Conservation (phyloP, 768 basidiomycete species). For the Agaricus subrufescens region DNA sequence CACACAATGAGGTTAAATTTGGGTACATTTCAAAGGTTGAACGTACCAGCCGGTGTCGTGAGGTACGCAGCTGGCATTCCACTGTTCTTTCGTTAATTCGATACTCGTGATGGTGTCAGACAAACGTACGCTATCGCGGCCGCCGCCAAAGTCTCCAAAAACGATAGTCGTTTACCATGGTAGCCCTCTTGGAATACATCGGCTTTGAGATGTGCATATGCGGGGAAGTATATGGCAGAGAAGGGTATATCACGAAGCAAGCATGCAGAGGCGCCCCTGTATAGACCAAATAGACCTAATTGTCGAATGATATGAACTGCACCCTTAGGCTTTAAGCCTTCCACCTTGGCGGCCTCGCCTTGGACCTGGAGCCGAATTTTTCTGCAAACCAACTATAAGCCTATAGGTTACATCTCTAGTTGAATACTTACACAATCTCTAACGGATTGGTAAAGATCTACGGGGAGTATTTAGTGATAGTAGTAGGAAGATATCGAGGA, state of each 20-base stretch:
- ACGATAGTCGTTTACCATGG: constrained; percentile 88
- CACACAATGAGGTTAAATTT: neutral
- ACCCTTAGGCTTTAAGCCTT: constrained; percentile 77
- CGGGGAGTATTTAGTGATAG: constrained; percentile 12
- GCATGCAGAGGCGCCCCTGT: constrained; percentile 91
- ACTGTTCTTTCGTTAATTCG: constrained; percentile 40
- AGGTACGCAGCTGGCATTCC: constrained; percentile 98
- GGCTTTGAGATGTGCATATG: constrained; percentile 87
- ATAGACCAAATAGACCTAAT: constrained; percentile 87
- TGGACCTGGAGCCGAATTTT: constrained; percentile 95
- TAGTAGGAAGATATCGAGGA: neutral
- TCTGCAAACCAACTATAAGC: constrained; percentile 29
- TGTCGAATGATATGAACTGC: constrained; percentile 92
- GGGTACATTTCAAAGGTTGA: constrained; percentile 5
- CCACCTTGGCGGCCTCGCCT: constrained; percentile 87
- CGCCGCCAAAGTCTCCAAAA: constrained; percentile 81
- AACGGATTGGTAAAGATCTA: constrained; percentile 97
- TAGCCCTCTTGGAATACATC: constrained; percentile 95
- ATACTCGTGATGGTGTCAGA: constrained; percentile 17
- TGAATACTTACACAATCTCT: constrained; percentile 76
- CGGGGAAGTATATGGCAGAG: constrained; percentile 88
- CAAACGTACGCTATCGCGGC: constrained; percentile 75
- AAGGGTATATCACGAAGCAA: constrained; percentile 95
- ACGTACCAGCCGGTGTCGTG: constrained; percentile 82
- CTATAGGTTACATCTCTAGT: constrained; percentile 1